Evolutionary conservation across 2,329 filamentous ascomycete genomes (phyloP).

Genomic region (Venturia aucupariae): DNA sequence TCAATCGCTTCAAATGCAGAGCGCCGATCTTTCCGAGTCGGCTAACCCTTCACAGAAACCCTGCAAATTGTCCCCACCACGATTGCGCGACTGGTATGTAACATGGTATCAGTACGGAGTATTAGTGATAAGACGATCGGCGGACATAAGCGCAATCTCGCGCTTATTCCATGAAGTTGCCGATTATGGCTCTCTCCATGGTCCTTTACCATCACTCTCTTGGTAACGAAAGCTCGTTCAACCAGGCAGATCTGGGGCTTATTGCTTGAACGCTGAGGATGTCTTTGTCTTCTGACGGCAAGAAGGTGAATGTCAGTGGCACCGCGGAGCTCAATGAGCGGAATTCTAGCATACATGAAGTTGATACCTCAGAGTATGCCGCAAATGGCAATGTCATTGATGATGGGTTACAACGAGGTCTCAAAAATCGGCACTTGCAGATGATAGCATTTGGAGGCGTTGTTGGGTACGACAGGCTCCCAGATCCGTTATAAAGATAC

Average conservation of each 20-base stretch:
- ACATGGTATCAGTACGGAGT: not conserved
- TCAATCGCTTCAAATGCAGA: not conserved
- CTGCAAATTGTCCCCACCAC: not conserved
- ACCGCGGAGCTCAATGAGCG: not conserved
- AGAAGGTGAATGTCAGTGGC: not conserved
- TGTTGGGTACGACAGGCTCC: slow-evolving; percentile 53
- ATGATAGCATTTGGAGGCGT: slow-evolving; percentile 80
- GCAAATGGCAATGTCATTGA: not conserved
- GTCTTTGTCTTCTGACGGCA: not conserved
- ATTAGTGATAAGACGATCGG: not conserved
- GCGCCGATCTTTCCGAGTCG: not conserved
- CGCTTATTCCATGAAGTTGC: not conserved
- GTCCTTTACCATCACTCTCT: not conserved
- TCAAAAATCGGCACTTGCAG: slow-evolving; percentile 74
- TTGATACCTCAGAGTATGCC: not conserved
- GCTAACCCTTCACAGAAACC: not conserved
- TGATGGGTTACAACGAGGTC: slow-evolving; percentile 17
- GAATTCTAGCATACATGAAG: not conserved
- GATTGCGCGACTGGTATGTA: not conserved
- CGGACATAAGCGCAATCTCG: not conserved
- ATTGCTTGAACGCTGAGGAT: not conserved
- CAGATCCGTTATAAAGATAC: not conserved
- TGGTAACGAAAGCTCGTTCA: not conserved
- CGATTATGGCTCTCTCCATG: not conserved
- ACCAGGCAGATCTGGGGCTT: not conserved